Evolutionary conservation across 2,329 filamentous ascomycete genomes (phyloP), one percentile per base, ranked within the genome.

Genomic region (Venturiaceae sp.): DNA sequence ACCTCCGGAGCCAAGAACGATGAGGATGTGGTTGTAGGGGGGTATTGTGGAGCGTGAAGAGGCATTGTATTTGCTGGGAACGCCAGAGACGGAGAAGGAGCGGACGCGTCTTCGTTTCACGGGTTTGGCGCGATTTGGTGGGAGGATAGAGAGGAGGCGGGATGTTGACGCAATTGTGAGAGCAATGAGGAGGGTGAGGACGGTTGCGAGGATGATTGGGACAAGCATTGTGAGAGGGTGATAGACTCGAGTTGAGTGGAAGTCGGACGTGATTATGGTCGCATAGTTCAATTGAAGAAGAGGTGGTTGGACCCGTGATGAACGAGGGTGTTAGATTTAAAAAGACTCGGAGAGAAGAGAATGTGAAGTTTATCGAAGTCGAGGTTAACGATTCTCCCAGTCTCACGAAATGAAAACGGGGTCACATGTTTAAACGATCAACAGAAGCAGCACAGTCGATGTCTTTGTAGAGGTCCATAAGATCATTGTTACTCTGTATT

Each of bases 1-100:
- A 0, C 94, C 94, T 33, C 94, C 94, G 2, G 89, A 95, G 56
- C 94, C 94, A 26, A 97, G 86, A 28, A 97, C 85, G 62, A 95
- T 82, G 33, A 95, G 77, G 57, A 91, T 77, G 70, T 92, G 84
- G 37, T 34, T 6, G 78, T 77, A 28, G 75, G 74, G 3, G 66
- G 57, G 67, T 69, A 50, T 55, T 64, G 53, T 58, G 56, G 55
- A 37, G 34, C 36, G 16, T 9, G 56, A 55, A 30, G 28, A 23
- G 21, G 34, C 53, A 6, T 47, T 57, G 32, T 46, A 47, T 50
- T 36, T 53, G 41, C 60, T 54, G 36, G 61, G 62, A 41, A 62
- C 62, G n/a, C 44, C 44, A 26, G 59, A 63, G 36, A 60, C 16
- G 33, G 28, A 36, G 26, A 39, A 30, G 26, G 21, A 21, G 50